These are phyloP conservation scores for Aspergillus asperescens DNA, from an alignment of 495 filamentous ascomycete species.

Conservation along the genomic window DNA sequence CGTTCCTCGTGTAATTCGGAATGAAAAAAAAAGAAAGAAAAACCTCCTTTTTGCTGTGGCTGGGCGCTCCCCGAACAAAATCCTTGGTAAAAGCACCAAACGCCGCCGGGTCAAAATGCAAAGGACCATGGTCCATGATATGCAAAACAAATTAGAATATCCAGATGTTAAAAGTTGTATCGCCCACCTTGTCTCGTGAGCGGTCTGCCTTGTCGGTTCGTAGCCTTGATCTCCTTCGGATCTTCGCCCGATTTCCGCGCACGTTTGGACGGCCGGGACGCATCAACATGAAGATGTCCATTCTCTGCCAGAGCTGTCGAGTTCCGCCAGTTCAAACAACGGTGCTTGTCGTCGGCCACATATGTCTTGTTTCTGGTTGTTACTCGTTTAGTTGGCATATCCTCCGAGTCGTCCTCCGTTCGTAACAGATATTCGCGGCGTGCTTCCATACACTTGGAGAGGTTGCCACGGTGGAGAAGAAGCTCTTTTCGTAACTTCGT, in stretches of 20 bases:
- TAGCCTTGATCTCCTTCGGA: conserved; percentile 38
- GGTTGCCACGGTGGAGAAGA: conserved; percentile 66
- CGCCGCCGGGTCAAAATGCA: conserved; percentile 1
- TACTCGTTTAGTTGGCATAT: conserved; percentile 59
- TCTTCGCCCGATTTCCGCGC: conserved; percentile 50
- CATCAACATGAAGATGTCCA: conserved; percentile 78
- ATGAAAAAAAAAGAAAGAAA: conserved; percentile 16
- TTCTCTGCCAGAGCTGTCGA: conserved; percentile 66
- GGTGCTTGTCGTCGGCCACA: conserved; percentile 54
- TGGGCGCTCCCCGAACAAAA: background rate
- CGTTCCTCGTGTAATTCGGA: conserved; percentile 17
- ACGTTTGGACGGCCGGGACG: conserved; percentile 59
- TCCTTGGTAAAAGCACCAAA: conserved; percentile 7
- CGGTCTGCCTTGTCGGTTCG: conserved; percentile 45
- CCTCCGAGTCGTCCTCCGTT: conserved; percentile 50
- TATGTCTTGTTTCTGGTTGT: conserved; percentile 71
- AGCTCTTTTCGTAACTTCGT: conserved; percentile 81
- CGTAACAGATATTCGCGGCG: conserved; percentile 64
- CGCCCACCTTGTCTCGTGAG: conserved; percentile 45
- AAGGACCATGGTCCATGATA: conserved; percentile 3
- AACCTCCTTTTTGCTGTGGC: conserved; percentile 5
- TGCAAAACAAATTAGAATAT: conserved; percentile 6
- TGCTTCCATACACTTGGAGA: conserved; percentile 72
- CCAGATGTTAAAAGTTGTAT: conserved; percentile 32
- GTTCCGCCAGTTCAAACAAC: conserved; percentile 82